Conservation (phyloP, 164 flowering plant species). For the Buxus sempervirens region DNA sequence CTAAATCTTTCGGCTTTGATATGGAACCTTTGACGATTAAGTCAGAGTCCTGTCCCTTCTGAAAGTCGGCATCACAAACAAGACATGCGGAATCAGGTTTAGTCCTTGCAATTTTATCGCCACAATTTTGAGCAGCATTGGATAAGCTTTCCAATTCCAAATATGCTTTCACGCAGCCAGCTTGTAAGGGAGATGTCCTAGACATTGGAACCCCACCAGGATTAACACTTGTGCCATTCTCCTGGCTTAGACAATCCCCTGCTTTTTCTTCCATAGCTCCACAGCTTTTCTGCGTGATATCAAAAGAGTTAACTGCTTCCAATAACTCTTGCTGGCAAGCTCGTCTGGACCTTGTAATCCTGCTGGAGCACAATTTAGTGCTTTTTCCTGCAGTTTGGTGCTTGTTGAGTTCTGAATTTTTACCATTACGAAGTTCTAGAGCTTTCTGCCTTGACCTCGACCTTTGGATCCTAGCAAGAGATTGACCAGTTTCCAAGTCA, state of each 20-base stretch:
- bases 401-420: conserved; percentile 30
- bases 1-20: not conserved
- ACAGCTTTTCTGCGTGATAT: conserved; percentile 7
- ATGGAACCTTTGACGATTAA: not conserved
- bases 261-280: conserved; percentile 4
- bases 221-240: not conserved
- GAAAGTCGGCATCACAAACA: not conserved
- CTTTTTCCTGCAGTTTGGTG: conserved; percentile 7
- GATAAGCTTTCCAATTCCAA: not conserved
- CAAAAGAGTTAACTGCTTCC: conserved; percentile 11
- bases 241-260: not conserved
- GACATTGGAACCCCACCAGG: not conserved
- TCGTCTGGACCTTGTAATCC: conserved; percentile 18
- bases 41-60: conserved; percentile 5
- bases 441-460: conserved; percentile 88
- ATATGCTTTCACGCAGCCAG: not conserved
- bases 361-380: conserved; percentile 1
- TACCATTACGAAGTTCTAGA: conserved; percentile 75
- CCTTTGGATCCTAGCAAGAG: conserved; percentile 59
- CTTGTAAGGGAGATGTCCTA: not conserved
- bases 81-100: not conserved
- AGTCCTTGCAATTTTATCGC: not conserved
- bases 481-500: conserved; percentile 28
- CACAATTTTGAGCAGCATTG: not conserved
- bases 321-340: conserved; percentile 12